phyloP scores from a whole-genome alignment of 140 eudicot genomes.

The Oenanthe javanica region DNA sequence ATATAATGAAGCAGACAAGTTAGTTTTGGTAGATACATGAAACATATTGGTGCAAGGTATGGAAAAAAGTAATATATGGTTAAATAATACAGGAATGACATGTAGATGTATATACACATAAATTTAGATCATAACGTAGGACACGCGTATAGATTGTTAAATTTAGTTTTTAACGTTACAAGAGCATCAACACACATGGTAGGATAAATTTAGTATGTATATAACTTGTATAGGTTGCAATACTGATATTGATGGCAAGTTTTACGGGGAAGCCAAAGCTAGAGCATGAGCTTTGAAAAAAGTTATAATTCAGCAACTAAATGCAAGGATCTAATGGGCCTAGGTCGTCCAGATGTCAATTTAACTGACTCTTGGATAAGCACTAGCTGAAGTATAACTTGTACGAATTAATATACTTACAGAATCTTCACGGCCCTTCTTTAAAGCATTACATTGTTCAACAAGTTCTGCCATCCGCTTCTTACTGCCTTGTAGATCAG shows the following conservation, averaged over 20 bases:
- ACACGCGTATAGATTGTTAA: neutral
- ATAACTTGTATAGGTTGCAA: neutral
- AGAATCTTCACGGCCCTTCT: conserved; percentile 90
- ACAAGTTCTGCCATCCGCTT: conserved; percentile 62
- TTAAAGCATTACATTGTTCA: conserved; percentile 62
- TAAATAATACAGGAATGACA: neutral
- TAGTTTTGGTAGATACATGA: neutral
- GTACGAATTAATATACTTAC: conserved; percentile 36
- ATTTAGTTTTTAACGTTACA: neutral
- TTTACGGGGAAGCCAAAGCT: neutral
- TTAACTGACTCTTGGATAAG: neutral
- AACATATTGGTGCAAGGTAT: neutral
- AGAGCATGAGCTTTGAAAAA: neutral
- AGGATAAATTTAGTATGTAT: neutral
- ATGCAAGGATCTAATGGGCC: neutral
- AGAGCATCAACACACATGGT: neutral
- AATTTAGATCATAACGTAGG: neutral
- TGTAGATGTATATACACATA: neutral
- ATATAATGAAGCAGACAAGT: neutral
- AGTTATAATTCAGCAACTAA: neutral
- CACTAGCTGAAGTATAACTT: neutral
- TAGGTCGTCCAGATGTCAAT: neutral
- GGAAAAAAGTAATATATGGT: neutral
- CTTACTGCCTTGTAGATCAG: conserved; percentile 66
- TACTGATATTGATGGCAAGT: neutral